Evolutionary conservation across 1,284 basidiomycete genomes (phyloP).

Genomic region (Marasmius tenuissimus): DNA sequence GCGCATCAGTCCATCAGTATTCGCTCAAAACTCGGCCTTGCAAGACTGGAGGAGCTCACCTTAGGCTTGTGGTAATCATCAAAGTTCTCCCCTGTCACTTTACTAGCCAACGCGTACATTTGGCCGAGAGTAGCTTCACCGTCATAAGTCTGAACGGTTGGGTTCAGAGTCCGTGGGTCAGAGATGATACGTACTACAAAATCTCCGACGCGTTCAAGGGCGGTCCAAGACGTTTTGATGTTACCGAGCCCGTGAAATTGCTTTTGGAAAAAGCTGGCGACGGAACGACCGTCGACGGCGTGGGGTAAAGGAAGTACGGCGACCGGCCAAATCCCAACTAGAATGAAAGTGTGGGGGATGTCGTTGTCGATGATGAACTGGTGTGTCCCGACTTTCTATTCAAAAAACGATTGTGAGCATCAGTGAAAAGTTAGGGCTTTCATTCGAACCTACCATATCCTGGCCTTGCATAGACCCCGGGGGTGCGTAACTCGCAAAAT

Average conservation of each 20-base stretch:
- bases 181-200: background rate
- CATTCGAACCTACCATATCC: background rate
- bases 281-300: background rate
- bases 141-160: background rate
- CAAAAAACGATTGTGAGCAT: background rate
- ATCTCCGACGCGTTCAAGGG: background rate
- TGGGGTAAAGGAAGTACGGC: background rate
- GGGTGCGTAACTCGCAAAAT: background rate
- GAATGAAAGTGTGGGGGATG: constrained; percentile 2
- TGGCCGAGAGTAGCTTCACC: background rate
- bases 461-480: background rate
- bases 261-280: background rate
- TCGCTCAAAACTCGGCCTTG: too few relatives aligned
- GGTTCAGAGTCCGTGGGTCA: background rate
- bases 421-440: background rate
- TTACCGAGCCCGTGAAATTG: background rate
- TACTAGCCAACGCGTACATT: background rate
- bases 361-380: background rate
- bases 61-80: background rate
- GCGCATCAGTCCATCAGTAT: too few relatives aligned
- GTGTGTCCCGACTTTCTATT: background rate
- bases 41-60: background rate
- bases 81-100: background rate
- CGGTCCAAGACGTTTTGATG: background rate
- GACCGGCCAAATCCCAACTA: background rate